Evolutionary conservation across 495 filamentous ascomycete species (phyloP), one percentile per base, ranked within the genome.

Genomic region (Hypoxylon fuscum): DNA sequence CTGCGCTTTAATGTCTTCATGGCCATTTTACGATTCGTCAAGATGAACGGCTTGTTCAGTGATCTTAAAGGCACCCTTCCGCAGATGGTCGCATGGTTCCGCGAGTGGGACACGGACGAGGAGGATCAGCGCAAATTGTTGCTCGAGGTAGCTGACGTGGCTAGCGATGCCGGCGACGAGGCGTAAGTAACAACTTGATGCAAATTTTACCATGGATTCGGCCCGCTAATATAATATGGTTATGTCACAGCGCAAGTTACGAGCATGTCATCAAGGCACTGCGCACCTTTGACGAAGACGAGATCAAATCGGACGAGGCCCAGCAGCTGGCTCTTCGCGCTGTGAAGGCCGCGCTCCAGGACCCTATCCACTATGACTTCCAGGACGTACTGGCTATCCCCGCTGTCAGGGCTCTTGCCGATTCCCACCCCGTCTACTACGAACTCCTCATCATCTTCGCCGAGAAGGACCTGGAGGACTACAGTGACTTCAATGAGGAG

Each of bases 401-500:
- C 55, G 85, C 89, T 47, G 86, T 99, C 45, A 92, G 96, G 76
- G 88, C 90, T 2, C 89, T 99, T 29, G 86, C 87, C 62, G 85
- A 90, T 52, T 91, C 89, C 56, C 90, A 97, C 59, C 86, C 90
- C 38, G 80, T 88, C 29, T 89, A 91, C 72, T 92, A 88, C 64
- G 91, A 98, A 74, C 86, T 99, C 10, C 87, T 97, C 53, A 94
- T 97, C 63, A 90, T 98, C 73, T 97, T 99, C 79, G 89, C 89
- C 60, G 89, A 93, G 57, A 92, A 98, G 70, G 86, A 90, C 44
- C 83, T 97, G 42, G 96, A 97, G 66, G 92, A 97, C 71, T 97
- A 96, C 80, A 89, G 91, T 69, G 93, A 95, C 73, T 98, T 98
- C 79, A 85, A 88, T 59, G 88, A 92, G 47, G 87, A 88, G 70